Percentiles rank a stretch among this genome's conserved stretches.
These are phyloP conservation scores for Physcomitrellopsis africana DNA, from an alignment of 225 moss, liverwort and hornwort species.

Conservation along the genomic window DNA sequence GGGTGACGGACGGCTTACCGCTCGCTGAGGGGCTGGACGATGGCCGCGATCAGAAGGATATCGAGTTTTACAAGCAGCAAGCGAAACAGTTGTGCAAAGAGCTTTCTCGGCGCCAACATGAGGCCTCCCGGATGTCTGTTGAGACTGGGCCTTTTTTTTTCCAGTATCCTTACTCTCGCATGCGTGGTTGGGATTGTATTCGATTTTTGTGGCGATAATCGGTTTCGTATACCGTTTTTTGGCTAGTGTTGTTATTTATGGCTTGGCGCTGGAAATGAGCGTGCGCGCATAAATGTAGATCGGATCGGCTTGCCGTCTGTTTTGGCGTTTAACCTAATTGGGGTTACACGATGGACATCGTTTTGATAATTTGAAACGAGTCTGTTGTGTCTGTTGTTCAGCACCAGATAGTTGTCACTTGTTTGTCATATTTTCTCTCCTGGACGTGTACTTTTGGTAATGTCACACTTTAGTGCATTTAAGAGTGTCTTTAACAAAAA, in stretches of 20 bases:
- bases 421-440: neutral
- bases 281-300: slow-evolving; percentile 16
- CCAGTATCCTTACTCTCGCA: slow-evolving; percentile 77
- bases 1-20: slow-evolving; percentile 96
- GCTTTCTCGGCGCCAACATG: slow-evolving; percentile 93
- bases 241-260: neutral
- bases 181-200: neutral
- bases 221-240: neutral
- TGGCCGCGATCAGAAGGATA: slow-evolving; percentile 91
- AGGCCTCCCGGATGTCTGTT: slow-evolving; percentile 97
- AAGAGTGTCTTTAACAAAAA: slow-evolving; percentile 52
- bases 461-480: neutral
- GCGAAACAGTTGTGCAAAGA: slow-evolving; percentile 98
- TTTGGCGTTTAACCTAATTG: slow-evolving; percentile 13
- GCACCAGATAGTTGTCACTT: slow-evolving; percentile 8
- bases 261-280: neutral
- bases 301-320: slow-evolving; percentile 20
- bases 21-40: slow-evolving; percentile 98
- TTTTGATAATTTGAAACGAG: neutral
- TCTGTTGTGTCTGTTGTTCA: neutral
- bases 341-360: slow-evolving; percentile 13
- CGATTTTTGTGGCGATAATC: neutral
- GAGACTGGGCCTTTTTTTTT: slow-evolving; percentile 98
- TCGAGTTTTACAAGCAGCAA: slow-evolving; percentile 98
- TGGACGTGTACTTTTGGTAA: neutral